phyloP scores from a whole-genome alignment of 495 filamentous ascomycete genomes.

The Cairneyella variabilis region DNA sequence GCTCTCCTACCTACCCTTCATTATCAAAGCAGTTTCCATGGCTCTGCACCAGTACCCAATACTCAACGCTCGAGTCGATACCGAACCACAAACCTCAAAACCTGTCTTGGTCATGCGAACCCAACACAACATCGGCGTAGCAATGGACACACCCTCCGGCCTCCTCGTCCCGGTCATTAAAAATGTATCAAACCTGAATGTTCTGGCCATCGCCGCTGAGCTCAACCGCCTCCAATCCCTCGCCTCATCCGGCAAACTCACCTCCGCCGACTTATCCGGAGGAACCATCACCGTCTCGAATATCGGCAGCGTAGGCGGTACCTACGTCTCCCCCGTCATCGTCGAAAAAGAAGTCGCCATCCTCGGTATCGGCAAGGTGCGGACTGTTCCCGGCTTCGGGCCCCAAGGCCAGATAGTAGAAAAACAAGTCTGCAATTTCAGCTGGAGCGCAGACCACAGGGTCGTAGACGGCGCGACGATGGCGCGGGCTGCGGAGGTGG shows the following conservation, averaged over 20 bases:
- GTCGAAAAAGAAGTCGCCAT: conserved; percentile 87
- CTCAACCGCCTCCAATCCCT: conserved; percentile 67
- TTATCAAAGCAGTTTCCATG: conserved; percentile 90
- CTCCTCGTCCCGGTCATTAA: conserved; percentile 94
- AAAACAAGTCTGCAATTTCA: conserved; percentile 75
- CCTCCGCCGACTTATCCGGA: conserved; percentile 70
- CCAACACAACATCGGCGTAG: conserved; percentile 92
- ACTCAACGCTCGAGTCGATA: conserved; percentile 81
- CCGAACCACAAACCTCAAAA: conserved; percentile 42
- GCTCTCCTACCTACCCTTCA: conserved; percentile 87
- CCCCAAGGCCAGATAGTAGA: conserved; percentile 49
- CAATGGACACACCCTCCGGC: conserved; percentile 89
- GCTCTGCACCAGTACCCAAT: conserved; percentile 76
- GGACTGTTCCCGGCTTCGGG: conserved; percentile 66
- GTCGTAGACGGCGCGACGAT: conserved; percentile 93
- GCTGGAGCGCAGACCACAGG: conserved; percentile 95
- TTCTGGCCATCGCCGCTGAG: conserved; percentile 73
- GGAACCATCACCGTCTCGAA: conserved; percentile 96
- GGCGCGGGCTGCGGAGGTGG: conserved; percentile 80
- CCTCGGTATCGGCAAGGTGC: conserved; percentile 79
- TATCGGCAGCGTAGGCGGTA: conserved; percentile 94
- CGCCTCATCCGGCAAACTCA: conserved; percentile 70
- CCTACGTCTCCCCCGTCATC: conserved; percentile 87
- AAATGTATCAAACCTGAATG: conserved; percentile 69
- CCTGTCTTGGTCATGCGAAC: conserved; percentile 70